These are phyloP conservation scores for Agapanthus africanus DNA, from an alignment of 106 monocot species.

Conservation along the genomic window DNA sequence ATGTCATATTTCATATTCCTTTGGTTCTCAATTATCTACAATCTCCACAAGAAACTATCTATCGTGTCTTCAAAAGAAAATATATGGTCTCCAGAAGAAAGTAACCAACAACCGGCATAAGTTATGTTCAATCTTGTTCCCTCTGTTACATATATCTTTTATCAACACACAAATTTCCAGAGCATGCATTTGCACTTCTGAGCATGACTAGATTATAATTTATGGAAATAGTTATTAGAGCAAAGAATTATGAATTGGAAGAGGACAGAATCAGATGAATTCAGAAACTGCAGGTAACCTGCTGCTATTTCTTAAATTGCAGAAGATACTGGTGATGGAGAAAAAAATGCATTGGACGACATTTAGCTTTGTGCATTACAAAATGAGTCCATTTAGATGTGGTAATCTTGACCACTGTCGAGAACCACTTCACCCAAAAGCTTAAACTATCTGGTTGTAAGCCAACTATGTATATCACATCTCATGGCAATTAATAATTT, in stretches of 20 bases:
- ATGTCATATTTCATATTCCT: too few relatives aligned
- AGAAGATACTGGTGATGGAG: not conserved
- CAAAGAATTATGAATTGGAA: not conserved
- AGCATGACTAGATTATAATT: not conserved
- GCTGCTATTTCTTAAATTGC: not conserved
- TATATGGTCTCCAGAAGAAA: too few relatives aligned
- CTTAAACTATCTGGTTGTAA: too few relatives aligned
- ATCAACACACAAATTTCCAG: not conserved
- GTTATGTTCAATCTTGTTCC: not conserved
- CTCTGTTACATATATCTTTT: not conserved
- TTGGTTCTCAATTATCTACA: too few relatives aligned
- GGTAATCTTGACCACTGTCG: too few relatives aligned
- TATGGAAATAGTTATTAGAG: not conserved
- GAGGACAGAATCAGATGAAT: not conserved
- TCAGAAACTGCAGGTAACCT: not conserved
- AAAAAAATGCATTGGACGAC: not conserved
- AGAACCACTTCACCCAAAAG: too few relatives aligned
- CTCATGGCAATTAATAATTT: too few relatives aligned
- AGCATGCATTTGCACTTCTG: too few relatives aligned
- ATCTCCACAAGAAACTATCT: too few relatives aligned
- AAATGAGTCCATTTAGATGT: not conserved
- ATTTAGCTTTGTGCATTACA: not conserved
- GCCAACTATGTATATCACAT: too few relatives aligned
- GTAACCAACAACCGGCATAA: too few relatives aligned
- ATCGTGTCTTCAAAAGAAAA: too few relatives aligned